phyloP scores from a whole-genome alignment of 2,329 filamentous ascomycete genomes.

The Alternaria burnsii region DNA sequence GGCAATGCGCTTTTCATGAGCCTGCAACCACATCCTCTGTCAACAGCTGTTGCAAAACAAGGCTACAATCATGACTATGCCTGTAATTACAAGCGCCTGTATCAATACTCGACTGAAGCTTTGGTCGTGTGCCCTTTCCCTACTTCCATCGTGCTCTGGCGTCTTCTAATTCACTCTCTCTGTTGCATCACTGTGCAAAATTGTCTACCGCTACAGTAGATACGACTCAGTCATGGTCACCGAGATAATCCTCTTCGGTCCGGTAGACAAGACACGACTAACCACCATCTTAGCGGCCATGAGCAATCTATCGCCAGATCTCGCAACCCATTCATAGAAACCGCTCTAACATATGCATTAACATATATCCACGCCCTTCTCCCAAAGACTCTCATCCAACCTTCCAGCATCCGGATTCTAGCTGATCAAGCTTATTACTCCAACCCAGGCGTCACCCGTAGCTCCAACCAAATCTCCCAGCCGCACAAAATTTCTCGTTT shows the following conservation, averaged over 20 bases:
- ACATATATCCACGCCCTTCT: slow-evolving; percentile 73
- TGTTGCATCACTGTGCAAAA: background rate
- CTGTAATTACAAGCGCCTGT: background rate
- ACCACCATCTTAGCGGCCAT: slow-evolving; percentile 38
- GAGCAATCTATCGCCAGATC: slow-evolving; percentile 54
- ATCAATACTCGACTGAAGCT: background rate
- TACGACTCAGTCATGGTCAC: background rate
- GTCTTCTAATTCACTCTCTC: background rate
- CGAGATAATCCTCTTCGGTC: background rate
- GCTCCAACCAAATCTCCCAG: slow-evolving; percentile 2
- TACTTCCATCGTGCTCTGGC: background rate
- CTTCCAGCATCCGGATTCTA: slow-evolving; percentile 82
- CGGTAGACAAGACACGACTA: background rate
- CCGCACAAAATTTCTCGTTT: slow-evolving; percentile 64
- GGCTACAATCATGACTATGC: background rate
- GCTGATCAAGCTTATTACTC: slow-evolving; percentile 99
- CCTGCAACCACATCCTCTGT: slow-evolving; percentile 5
- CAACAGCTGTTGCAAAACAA: background rate
- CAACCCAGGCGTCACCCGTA: slow-evolving; percentile 34
- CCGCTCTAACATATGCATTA: slow-evolving; percentile 84
- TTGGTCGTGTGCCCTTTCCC: background rate
- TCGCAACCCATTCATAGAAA: slow-evolving; percentile 89
- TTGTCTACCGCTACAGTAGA: background rate
- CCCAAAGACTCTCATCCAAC: slow-evolving; percentile 65
- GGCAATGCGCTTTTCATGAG: slow-evolving; percentile 13